These are phyloP conservation scores for Colletotrichum endophyticum DNA, from an alignment of 2,329 filamentous ascomycete species.

Conservation along the genomic window DNA sequence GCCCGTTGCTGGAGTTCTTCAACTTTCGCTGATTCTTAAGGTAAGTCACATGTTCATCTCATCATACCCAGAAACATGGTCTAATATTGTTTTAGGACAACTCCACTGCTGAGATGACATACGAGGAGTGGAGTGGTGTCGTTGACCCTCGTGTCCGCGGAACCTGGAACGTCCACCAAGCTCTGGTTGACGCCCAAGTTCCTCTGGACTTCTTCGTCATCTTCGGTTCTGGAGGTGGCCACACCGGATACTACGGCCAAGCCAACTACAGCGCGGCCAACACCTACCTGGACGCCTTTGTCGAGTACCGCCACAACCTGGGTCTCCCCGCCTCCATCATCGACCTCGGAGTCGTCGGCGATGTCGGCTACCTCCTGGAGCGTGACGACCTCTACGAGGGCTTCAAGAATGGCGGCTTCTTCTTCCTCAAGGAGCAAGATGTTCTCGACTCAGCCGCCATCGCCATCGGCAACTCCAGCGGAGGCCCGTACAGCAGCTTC, in stretches of 20 bases:
- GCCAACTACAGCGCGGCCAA: slow-evolving; percentile 46
- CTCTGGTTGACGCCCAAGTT: slow-evolving; percentile 18
- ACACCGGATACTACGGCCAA: slow-evolving; percentile 40
- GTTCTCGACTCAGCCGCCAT: neutral
- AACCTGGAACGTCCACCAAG: slow-evolving; percentile 43
- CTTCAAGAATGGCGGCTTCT: slow-evolving; percentile 4
- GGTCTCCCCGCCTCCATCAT: slow-evolving; percentile 44
- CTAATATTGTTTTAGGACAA: neutral
- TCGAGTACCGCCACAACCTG: slow-evolving; percentile 33
- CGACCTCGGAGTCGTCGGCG: slow-evolving; percentile 40
- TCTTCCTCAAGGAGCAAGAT: slow-evolving; percentile 4
- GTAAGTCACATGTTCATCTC: neutral
- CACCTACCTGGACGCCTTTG: slow-evolving; percentile 44
- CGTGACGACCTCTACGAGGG: neutral
- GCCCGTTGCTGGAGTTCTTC: slow-evolving; percentile 3
- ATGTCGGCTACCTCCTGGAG: slow-evolving; percentile 34
- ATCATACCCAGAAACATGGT: accelerated
- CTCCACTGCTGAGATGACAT: slow-evolving; percentile 33
- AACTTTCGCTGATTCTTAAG: neutral
- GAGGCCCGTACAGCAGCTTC: neutral
- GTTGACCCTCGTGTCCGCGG: slow-evolving; percentile 41
- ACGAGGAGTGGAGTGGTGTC: slow-evolving; percentile 34
- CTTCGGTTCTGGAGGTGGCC: slow-evolving; percentile 54
- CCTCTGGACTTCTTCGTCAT: slow-evolving; percentile 46
- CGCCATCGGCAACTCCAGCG: neutral